phyloP scores from a whole-genome alignment of 176 grass and related monocot genomes.

The Carex littledalei region DNA sequence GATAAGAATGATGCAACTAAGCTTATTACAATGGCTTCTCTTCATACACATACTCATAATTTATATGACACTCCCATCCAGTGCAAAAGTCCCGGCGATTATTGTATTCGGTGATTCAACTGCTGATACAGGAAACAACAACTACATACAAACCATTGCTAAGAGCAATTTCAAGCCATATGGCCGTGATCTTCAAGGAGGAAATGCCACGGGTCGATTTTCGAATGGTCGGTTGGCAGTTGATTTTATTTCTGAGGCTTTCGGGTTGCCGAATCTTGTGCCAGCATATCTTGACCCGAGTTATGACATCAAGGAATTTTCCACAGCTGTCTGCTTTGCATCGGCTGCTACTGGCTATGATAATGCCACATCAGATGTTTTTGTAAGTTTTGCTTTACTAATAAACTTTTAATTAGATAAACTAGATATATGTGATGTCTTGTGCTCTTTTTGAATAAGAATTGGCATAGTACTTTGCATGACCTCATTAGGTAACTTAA shows the following conservation, averaged over 20 bases:
- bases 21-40: not conserved
- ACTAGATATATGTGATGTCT: not conserved
- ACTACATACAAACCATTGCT: slow-evolving; percentile 42
- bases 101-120: slow-evolving; percentile 92
- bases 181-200: slow-evolving; percentile 54
- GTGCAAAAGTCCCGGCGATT: slow-evolving; percentile 44
- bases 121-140: slow-evolving; percentile 88
- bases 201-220: slow-evolving; percentile 41
- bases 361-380: slow-evolving; percentile 53
- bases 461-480: not conserved
- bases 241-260: slow-evolving; percentile 79
- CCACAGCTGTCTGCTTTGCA: slow-evolving; percentile 60
- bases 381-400: slow-evolving; percentile 36
- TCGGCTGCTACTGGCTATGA: slow-evolving; percentile 76
- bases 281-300: slow-evolving; percentile 60
- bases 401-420: not conserved
- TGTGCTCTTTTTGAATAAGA: not conserved
- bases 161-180: slow-evolving; percentile 82
- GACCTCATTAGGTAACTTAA: not conserved
- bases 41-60: not conserved
- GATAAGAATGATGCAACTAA: not conserved
- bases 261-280: slow-evolving; percentile 55
- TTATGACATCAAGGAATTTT: slow-evolving; percentile 40
- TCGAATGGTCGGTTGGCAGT: slow-evolving; percentile 62
- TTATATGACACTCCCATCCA: not conserved